Evolutionary conservation across 805 yeast genomes (phyloP).

Genomic region (Ogataea paraovalis): DNA sequence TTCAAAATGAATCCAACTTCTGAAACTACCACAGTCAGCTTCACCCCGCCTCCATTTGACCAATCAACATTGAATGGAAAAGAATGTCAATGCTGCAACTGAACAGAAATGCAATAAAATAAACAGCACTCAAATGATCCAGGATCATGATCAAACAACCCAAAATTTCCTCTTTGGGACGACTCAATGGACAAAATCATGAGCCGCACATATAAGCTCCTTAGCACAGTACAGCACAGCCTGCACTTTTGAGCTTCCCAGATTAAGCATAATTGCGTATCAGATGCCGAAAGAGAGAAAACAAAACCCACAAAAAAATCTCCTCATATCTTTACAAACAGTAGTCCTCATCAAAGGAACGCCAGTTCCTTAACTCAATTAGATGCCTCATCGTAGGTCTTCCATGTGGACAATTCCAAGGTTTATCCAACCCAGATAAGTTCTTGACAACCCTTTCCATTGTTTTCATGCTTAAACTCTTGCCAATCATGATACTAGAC

Average conservation of each 20-base stretch:
- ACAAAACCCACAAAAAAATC: no score
- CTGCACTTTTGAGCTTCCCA: no score
- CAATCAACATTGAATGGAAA: no score
- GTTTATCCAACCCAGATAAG: slow-evolving; percentile 72
- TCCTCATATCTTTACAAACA: slow-evolving; percentile 3
- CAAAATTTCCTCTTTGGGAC: slow-evolving; percentile 28
- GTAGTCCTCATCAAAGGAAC: slow-evolving; percentile 42
- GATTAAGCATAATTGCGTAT: no score
- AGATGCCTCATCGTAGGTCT: slow-evolving; percentile 95
- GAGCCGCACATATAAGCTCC: neutral
- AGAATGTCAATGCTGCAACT: no score
- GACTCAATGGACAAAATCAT: slow-evolving; percentile 17
- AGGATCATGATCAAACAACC: neutral
- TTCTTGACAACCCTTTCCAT: slow-evolving; percentile 71
- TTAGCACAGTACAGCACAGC: no score
- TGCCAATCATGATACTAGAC: slow-evolving; percentile 91
- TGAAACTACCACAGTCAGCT: no score
- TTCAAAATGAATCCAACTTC: neutral
- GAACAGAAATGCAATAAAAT: no score
- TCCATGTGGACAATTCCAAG: slow-evolving; percentile 98
- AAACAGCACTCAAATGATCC: neutral
- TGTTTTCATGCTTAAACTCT: slow-evolving; percentile 47
- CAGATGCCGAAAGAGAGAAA: no score
- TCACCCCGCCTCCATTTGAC: no score
- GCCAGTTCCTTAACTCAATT: slow-evolving; percentile 52